Percentiles rank a stretch among this genome's conserved stretches.
phyloP scores from a whole-genome alignment of 192 early-diverging fungal genomes.

The Entomortierella beljakovae region DNA sequence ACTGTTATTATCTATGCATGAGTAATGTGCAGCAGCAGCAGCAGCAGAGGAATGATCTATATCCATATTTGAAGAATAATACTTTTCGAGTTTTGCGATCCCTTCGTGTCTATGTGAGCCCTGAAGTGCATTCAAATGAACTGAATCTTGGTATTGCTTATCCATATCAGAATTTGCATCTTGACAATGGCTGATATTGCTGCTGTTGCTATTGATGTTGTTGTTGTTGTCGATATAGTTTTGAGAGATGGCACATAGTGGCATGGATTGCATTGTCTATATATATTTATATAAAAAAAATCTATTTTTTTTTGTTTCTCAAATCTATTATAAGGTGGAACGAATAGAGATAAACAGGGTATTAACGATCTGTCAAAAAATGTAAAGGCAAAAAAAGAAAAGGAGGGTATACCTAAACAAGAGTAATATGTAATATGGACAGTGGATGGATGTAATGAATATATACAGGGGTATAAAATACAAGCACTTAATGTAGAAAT shows the following conservation, averaged over 20 bases:
- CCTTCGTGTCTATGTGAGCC: constrained; percentile 7
- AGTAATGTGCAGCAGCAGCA: not conserved
- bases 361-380: no score
- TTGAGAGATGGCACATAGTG: constrained; percentile 25
- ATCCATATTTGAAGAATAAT: no score
- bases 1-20: not conserved
- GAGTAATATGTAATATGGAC: no score
- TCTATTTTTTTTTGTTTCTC: not conserved
- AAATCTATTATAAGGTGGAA: no score
- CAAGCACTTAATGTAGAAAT: no score
- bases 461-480: no score
- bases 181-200: not conserved
- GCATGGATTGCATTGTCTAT: constrained; percentile 32
- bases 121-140: constrained; percentile 10
- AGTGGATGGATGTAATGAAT: no score
- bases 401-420: no score
- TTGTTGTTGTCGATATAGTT: constrained; percentile 21
- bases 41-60: no score
- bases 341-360: no score
- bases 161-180: constrained; percentile 27
- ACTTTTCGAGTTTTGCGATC: not conserved
- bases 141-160: constrained; percentile 26
- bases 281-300: not conserved
- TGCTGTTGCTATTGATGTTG: not conserved
- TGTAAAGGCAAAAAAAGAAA: no score